These are phyloP conservation scores for Hanseniaspora mollemarum DNA, from an alignment of 805 yeast species.

Conservation along the genomic window DNA sequence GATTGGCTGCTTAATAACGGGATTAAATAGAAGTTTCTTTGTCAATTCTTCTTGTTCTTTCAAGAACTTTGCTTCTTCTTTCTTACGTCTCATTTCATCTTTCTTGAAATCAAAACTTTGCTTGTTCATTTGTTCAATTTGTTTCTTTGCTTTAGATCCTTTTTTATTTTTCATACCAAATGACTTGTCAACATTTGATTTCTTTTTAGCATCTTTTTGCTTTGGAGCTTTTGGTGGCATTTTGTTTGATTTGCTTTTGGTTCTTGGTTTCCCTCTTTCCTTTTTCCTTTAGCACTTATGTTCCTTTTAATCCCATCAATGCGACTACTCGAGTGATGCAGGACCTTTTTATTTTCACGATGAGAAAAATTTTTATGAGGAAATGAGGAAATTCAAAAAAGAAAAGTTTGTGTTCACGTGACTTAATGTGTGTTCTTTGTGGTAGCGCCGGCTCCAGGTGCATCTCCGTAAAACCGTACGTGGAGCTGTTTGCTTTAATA, in stretches of 20 bases:
- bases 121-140: constrained; percentile 57
- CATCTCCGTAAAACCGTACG: no score
- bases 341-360: background rate
- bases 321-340: no score
- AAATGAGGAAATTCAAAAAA: no score
- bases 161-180: constrained; percentile 93
- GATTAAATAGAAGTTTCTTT: constrained; percentile 64
- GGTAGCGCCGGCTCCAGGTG: background rate
- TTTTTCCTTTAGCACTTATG: background rate
- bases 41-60: constrained; percentile 82
- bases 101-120: constrained; percentile 48
- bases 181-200: constrained; percentile 72
- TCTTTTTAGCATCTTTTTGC: constrained; percentile 39
- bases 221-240: constrained; percentile 89
- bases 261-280: background rate
- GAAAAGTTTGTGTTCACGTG: background rate
- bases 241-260: no score
- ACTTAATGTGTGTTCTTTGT: no score
- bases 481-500: no score
- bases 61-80: constrained; percentile 73
- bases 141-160: constrained; percentile 77
- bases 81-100: constrained; percentile 62
- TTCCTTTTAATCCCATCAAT: no score
- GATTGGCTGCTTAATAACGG: constrained; percentile 56
- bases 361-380: no score